These are phyloP conservation scores for Solanum dulcamara DNA, from an alignment of 257 asterid species.

Conservation along the genomic window DNA sequence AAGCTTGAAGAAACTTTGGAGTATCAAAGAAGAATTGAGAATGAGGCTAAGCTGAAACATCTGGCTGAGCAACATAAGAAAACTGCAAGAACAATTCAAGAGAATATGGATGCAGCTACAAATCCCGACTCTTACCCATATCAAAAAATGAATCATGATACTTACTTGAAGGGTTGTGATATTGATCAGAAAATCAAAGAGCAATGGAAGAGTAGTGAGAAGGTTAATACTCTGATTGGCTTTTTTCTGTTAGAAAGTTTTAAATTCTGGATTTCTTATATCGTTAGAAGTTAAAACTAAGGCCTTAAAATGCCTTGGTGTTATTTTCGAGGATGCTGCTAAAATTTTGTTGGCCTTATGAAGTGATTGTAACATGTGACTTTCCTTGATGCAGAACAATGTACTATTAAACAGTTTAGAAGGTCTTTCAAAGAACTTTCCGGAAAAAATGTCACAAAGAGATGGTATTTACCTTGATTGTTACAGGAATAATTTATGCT, in stretches of 20 bases:
- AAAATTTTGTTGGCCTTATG: neutral
- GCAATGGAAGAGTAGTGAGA: constrained; percentile 17
- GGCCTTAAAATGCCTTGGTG: neutral
- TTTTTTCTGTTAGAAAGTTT: neutral
- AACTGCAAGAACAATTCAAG: constrained; percentile 16
- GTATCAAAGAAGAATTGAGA: constrained; percentile 86
- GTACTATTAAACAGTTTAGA: constrained; percentile 21
- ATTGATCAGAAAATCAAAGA: constrained; percentile 28
- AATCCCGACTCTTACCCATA: constrained; percentile 10
- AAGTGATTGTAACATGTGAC: neutral
- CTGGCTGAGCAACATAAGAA: constrained; percentile 64
- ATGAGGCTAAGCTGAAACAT: constrained; percentile 91
- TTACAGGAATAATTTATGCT: neutral
- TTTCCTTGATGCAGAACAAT: constrained; percentile 27
- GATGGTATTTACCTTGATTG: constrained; percentile 21
- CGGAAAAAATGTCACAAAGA: constrained; percentile 21
- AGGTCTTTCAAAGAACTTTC: constrained; percentile 18
- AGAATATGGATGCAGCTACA: constrained; percentile 23
- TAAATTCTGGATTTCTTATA: neutral
- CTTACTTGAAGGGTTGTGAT: constrained; percentile 10
- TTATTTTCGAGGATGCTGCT: neutral
- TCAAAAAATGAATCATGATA: constrained; percentile 13
- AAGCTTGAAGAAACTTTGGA: constrained; percentile 96
- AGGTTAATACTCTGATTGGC: constrained; percentile 17
- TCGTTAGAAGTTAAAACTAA: neutral